Evolutionary conservation across 73 alveolate species (phyloP), one percentile per base, ranked within the genome.

Genomic region (Stentor roeselii): DNA sequence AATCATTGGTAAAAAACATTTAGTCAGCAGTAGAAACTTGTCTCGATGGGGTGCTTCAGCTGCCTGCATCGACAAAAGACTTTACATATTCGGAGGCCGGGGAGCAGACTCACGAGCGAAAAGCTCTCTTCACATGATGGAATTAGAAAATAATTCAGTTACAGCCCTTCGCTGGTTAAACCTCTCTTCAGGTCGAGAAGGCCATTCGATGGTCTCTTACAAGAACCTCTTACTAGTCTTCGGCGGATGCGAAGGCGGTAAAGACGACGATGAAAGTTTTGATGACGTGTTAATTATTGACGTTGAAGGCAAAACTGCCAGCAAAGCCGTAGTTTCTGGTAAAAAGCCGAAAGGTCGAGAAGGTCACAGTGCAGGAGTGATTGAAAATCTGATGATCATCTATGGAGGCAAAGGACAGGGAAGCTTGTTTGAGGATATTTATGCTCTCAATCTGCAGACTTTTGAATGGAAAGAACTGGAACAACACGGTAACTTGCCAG

Each of bases 171-270:
- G 67, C 6, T 50, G 30, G 6, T 11, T 50, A 50, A 11, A 50
- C 21, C 21, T 50, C 67, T 21, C 67, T 50, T 50, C 67, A 50
- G 67, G 67, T 50, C 67, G 80, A 1, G 80, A 67, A 67, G 80
- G 80, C 11, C 80, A 67, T 67, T 30, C 80, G 34, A 67, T 67
- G 80, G 80, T 67, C 80, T 21, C 80, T 21, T 34, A 67, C 34
- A 32, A 67, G 34, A 67, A 67, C 37, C 21, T 30, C 34, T 1
- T 67, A 11, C 21, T 67, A 27, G 41, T 67, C n/a, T 67, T 67
- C 2, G 80, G 80, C n/a, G 80, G 80, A 36, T 67, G 80, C 42
- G 80, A 67, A 32, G 80, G 80, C 14, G 80, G 80, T 50, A 50
- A 50, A 67, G 80, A 67, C 11, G 80, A 67, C 11, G 1, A 21